Percentiles rank a stretch among this genome's conserved stretches.
These are phyloP conservation scores for Cystobasidium ongulense DNA, from an alignment of 768 basidiomycete genomes.

Conservation along the genomic window DNA sequence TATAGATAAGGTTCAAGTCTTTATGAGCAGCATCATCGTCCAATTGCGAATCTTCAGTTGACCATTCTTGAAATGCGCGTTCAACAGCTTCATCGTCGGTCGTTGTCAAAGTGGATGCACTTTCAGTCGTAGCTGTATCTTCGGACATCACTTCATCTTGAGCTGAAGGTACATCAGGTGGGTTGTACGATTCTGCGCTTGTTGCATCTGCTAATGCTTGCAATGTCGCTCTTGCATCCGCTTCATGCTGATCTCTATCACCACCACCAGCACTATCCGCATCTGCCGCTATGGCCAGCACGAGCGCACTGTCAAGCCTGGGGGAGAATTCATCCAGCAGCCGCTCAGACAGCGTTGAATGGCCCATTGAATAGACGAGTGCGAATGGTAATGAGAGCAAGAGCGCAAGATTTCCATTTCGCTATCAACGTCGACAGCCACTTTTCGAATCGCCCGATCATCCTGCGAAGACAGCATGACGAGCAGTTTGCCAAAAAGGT, in stretches of 20 bases:
- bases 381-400: neutral
- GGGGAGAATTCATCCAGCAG: slow-evolving; percentile 16
- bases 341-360: neutral
- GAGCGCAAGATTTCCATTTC: too few species aligned
- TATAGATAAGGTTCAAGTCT: neutral
- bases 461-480: too few species aligned
- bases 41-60: neutral
- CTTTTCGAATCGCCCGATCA: too few species aligned
- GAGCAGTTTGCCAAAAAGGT: too few species aligned
- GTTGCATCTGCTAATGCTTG: slow-evolving; percentile 6
- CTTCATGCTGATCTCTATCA: neutral
- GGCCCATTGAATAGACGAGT: neutral
- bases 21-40: neutral
- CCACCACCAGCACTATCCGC: neutral
- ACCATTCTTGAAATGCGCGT: slow-evolving; percentile 29
- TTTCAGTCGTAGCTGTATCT: neutral
- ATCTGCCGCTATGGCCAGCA: slow-evolving; percentile 19
- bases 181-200: slow-evolving; percentile 8
- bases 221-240: slow-evolving; percentile 1
- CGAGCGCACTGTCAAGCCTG: slow-evolving; percentile 17
- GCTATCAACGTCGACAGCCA: neutral
- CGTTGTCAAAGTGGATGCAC: neutral
- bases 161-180: neutral
- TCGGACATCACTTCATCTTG: neutral
- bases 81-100: slow-evolving; percentile 23